phyloP scores from a whole-genome alignment of 1,284 basidiomycete genomes.

The Sporisorium scitamineum region DNA sequence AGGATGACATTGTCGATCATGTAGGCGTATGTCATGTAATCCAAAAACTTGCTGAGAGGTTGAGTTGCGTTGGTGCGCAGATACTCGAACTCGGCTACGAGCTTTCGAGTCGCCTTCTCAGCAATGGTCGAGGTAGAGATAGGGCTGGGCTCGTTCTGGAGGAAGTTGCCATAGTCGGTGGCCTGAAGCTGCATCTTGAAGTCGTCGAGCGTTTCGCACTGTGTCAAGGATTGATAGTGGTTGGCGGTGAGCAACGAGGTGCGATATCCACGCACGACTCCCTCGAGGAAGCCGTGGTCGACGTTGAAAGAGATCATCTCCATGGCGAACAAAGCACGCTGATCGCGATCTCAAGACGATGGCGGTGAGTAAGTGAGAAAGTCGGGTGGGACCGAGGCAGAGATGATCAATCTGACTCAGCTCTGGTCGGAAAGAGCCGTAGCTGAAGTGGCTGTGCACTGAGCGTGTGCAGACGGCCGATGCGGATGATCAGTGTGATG shows the following conservation, averaged over 20 bases:
- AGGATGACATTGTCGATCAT: constrained; percentile 99
- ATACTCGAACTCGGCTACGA: constrained; percentile 98
- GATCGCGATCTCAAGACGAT: background rate
- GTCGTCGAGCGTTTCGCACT: constrained; percentile 96
- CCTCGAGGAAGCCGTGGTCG: constrained; percentile 73
- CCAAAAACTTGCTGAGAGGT: constrained; percentile 90
- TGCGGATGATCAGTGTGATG: background rate
- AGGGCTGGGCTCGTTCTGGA: constrained; percentile 95
- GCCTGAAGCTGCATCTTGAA: constrained; percentile 80
- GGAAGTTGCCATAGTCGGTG: constrained; percentile 98
- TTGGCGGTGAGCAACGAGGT: constrained; percentile 86
- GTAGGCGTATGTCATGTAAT: constrained; percentile 99
- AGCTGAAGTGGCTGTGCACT: background rate
- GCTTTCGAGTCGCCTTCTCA: constrained; percentile 91
- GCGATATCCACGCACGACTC: constrained; percentile 93
- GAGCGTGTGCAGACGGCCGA: background rate
- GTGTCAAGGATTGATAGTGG: constrained; percentile 93
- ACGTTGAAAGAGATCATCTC: constrained; percentile 68
- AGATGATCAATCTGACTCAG: background rate
- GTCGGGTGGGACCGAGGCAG: background rate
- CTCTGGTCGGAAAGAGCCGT: background rate
- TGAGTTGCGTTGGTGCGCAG: constrained; percentile 89
- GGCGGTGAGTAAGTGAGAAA: background rate
- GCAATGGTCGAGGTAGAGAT: constrained; percentile 94
- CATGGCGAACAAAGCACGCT: constrained; percentile 42